Evolutionary conservation across 176 grass and related monocot genomes (phyloP).

Genomic region (Rhynchospora tenuis): DNA sequence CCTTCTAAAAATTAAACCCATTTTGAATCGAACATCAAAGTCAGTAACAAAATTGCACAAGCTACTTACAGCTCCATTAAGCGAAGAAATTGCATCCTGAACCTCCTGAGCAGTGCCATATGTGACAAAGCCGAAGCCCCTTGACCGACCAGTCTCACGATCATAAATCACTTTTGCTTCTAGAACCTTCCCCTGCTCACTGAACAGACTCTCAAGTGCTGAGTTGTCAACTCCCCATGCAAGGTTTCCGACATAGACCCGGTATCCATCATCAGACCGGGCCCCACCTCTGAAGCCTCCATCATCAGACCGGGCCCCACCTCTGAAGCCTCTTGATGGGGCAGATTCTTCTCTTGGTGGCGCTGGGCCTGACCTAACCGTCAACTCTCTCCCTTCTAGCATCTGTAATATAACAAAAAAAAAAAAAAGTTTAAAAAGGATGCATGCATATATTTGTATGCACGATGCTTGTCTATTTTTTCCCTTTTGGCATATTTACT

Average conservation of each 20-base stretch:
- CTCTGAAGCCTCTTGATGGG: constrained; percentile 41
- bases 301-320: constrained; percentile 7
- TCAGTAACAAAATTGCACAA: neutral
- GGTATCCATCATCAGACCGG: constrained; percentile 41
- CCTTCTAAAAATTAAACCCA: neutral
- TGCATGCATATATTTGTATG: neutral
- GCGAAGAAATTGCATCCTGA: constrained; percentile 69
- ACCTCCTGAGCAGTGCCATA: constrained; percentile 52
- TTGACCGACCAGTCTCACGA: constrained; percentile 80
- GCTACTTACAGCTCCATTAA: constrained; percentile 75
- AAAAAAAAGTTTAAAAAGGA: neutral
- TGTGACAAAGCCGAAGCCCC: constrained; percentile 94
- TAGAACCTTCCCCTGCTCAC: constrained; percentile 70
- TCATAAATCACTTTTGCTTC: constrained; percentile 81
- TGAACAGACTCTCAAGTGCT: constrained; percentile 73
- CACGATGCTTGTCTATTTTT: neutral
- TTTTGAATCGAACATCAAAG: no score
- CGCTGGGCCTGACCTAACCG: constrained; percentile 72
- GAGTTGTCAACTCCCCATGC: constrained; percentile 90
- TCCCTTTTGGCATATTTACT: neutral
- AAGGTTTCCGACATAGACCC: constrained; percentile 85
- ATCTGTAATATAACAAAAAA: constrained; percentile 35
- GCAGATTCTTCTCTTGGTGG: constrained; percentile 47
- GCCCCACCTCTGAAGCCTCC: neutral
- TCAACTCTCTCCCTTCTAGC: constrained; percentile 68